Conservation (phyloP, 2,329 filamentous ascomycete species). For the Xylaria digitata region DNA sequence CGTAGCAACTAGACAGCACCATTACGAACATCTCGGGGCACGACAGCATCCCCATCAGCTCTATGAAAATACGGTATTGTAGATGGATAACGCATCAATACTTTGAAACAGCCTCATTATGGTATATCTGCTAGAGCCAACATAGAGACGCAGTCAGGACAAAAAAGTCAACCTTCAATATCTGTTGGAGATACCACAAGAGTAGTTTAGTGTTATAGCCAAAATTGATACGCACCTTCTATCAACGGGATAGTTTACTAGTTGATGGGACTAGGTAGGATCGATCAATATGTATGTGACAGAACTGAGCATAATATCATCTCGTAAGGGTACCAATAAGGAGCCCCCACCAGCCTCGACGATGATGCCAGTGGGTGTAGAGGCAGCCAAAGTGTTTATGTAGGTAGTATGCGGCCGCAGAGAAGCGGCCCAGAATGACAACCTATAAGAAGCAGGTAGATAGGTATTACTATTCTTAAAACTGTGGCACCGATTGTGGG, state of each 20-base stretch:
- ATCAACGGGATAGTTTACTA: neutral
- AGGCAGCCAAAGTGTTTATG: neutral
- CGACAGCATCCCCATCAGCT: neutral
- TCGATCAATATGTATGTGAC: neutral
- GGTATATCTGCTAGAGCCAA: neutral
- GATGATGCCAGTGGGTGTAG: neutral
- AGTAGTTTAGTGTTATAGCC: neutral
- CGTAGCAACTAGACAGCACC: neutral
- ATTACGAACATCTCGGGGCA: neutral
- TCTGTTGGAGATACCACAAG: neutral
- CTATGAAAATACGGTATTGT: neutral
- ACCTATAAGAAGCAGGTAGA: too few relatives aligned
- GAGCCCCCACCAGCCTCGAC: neutral
- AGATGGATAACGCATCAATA: neutral
- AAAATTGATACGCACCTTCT: neutral
- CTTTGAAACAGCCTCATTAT: neutral
- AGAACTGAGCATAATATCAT: neutral
- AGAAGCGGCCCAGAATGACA: neutral
- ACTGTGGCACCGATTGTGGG: too few relatives aligned
- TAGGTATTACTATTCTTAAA: too few relatives aligned
- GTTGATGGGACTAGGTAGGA: neutral
- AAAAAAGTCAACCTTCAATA: neutral
- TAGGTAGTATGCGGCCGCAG: neutral
- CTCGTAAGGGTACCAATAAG: neutral
- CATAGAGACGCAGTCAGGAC: neutral